Conservation (phyloP, 2,329 filamentous ascomycete species). For the Didymella sp. region DNA sequence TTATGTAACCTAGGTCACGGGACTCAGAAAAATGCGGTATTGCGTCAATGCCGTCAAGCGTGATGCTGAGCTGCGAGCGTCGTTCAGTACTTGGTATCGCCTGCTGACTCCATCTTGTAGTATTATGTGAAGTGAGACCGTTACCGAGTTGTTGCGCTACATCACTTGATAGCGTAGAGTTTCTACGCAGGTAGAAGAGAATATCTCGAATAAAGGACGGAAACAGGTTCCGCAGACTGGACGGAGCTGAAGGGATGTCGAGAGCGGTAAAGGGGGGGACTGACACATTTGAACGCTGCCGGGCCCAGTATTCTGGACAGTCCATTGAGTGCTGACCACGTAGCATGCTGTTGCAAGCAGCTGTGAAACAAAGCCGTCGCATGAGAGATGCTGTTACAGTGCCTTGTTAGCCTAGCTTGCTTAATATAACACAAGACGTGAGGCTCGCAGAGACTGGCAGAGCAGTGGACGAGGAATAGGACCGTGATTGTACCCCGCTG, state of each 20-base stretch:
- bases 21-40: not conserved
- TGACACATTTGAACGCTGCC: not conserved
- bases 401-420: not conserved
- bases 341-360: slow-evolving; percentile 1
- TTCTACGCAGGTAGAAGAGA: fast-evolving
- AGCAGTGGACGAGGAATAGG: not conserved
- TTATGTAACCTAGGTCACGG: not conserved
- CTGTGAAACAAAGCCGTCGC: not conserved
- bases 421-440: not conserved
- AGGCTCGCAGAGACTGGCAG: not conserved
- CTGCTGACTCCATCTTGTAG: too few relatives aligned
- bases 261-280: too few relatives aligned
- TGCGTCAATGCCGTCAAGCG: not conserved
- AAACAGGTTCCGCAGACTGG: not conserved
- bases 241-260: not conserved
- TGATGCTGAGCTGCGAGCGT: not conserved
- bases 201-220: not conserved
- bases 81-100: not conserved
- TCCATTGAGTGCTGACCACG: not conserved
- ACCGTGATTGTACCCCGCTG: not conserved
- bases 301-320: not conserved
- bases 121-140: too few relatives aligned
- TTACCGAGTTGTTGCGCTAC: too few relatives aligned
- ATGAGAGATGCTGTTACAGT: not conserved
- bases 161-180: not conserved